phyloP scores from a whole-genome alignment of 1,284 basidiomycete species.

The Somion occarium region DNA sequence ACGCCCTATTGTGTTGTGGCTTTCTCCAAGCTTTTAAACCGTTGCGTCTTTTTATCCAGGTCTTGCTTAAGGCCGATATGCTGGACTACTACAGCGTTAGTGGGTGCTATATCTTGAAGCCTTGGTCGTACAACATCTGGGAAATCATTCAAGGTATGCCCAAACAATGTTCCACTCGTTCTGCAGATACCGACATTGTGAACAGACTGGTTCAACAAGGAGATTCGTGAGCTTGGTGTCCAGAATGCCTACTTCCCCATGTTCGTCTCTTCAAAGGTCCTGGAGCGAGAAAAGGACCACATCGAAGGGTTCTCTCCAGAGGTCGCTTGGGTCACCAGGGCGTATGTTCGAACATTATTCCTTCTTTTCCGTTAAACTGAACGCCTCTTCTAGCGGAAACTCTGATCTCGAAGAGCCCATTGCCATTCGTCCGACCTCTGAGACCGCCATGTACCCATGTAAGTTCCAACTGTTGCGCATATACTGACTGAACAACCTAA shows the following conservation, averaged over 20 bases:
- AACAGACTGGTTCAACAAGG: conserved; percentile 88
- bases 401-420: conserved; percentile 97
- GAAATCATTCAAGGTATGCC: conserved; percentile 84
- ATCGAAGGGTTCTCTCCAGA: conserved; percentile 99
- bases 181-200: conserved; percentile 3
- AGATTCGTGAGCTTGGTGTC: conserved; percentile 93
- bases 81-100: conserved; percentile 98
- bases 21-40: background rate
- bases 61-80: conserved; percentile 98
- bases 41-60: conserved; percentile 40
- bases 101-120: conserved; percentile 98
- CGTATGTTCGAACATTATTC: conserved; percentile 49
- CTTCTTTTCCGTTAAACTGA: background rate
- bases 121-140: conserved; percentile 98
- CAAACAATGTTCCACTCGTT: background rate
- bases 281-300: conserved; percentile 98
- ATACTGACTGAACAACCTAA: no score
- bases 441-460: conserved; percentile 98
- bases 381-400: conserved; percentile 54
- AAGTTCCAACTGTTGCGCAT: conserved; percentile 31
- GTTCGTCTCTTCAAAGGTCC: conserved; percentile 92
- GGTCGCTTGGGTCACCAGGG: conserved; percentile 98
- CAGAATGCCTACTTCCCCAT: conserved; percentile 99
- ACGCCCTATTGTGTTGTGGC: no score
- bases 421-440: conserved; percentile 96